Evolutionary conservation across 2,329 filamentous ascomycete species (phyloP).

Genomic region (Tolypocladium tundrense): DNA sequence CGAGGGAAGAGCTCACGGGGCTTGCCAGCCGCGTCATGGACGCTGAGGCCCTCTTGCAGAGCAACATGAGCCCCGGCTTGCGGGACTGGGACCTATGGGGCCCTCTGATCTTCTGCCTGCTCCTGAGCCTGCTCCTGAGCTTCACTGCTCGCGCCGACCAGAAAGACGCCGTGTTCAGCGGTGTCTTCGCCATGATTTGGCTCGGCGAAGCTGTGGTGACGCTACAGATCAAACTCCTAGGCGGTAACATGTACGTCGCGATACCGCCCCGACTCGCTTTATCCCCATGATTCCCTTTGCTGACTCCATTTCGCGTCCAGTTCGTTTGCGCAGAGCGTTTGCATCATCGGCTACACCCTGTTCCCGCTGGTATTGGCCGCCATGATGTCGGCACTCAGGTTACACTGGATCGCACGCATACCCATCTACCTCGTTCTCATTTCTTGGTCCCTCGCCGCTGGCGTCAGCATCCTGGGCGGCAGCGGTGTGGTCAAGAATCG

Average conservation of each 20-base stretch:
- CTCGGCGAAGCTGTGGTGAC: conserved; percentile 94
- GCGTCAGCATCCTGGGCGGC: conserved; percentile 89
- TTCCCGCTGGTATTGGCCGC: conserved; percentile 94
- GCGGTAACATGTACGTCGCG: conserved; percentile 82
- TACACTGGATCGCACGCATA: conserved; percentile 73
- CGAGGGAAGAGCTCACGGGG: conserved; percentile 51
- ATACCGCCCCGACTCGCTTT: neutral
- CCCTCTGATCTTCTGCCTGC: conserved; percentile 83
- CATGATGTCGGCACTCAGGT: conserved; percentile 70
- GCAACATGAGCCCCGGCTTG: conserved; percentile 77
- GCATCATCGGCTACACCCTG: conserved; percentile 96
- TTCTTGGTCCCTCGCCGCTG: conserved; percentile 87
- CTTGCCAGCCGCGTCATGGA: conserved; percentile 54
- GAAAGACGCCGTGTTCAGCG: conserved; percentile 83
- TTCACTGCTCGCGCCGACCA: conserved; percentile 71
- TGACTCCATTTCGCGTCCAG: conserved; percentile 35
- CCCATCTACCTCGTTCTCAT: conserved; percentile 85
- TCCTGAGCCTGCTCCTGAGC: conserved; percentile 80
- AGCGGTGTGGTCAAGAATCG: conserved; percentile 93
- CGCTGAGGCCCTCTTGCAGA: conserved; percentile 50
- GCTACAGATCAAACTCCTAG: conserved; percentile 92
- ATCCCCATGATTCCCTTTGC: neutral
- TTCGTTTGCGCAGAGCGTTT: conserved; percentile 94
- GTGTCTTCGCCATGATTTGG: conserved; percentile 95
- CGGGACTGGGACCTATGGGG: conserved; percentile 99